Conservation (phyloP, 768 basidiomycete species). For the Candolleomyces efflorescens region DNA sequence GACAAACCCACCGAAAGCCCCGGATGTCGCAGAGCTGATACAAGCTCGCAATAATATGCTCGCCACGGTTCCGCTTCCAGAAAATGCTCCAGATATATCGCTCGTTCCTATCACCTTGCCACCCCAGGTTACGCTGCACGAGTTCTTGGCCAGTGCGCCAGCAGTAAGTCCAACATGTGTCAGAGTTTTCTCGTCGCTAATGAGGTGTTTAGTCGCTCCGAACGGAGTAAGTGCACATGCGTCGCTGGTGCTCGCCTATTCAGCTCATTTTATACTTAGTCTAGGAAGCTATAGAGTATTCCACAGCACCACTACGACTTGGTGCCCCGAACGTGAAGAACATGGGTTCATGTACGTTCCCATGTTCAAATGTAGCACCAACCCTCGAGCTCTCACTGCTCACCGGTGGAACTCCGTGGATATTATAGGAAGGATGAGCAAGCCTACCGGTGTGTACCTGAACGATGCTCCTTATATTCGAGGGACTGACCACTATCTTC, state of each 20-base stretch:
- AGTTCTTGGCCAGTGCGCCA: conserved; percentile 57
- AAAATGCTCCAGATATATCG: conserved; percentile 57
- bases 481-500: neutral
- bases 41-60: conserved; percentile 53
- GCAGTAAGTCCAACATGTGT: conserved; percentile 39
- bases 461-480: neutral
- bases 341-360: conserved; percentile 77
- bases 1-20: neutral
- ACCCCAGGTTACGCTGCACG: conserved; percentile 57
- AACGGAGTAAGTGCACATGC: conserved; percentile 41
- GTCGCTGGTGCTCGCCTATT: neutral
- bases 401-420: conserved; percentile 73
- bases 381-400: conserved; percentile 70
- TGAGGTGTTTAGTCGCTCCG: conserved; percentile 42
- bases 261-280: conserved; percentile 27
- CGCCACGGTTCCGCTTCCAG: conserved; percentile 58
- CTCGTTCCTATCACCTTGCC: conserved; percentile 70
- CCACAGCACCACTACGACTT: conserved; percentile 62
- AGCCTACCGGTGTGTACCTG: conserved; percentile 50
- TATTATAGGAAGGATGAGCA: conserved; percentile 51
- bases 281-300: conserved; percentile 65
- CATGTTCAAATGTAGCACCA: conserved; percentile 73
- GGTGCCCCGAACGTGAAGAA: conserved; percentile 81
- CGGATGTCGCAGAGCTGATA: conserved; percentile 33
- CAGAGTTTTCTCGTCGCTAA: neutral